Evolutionary conservation across 768 basidiomycete species (phyloP).

Genomic region (Candolleomyces eurysporus): DNA sequence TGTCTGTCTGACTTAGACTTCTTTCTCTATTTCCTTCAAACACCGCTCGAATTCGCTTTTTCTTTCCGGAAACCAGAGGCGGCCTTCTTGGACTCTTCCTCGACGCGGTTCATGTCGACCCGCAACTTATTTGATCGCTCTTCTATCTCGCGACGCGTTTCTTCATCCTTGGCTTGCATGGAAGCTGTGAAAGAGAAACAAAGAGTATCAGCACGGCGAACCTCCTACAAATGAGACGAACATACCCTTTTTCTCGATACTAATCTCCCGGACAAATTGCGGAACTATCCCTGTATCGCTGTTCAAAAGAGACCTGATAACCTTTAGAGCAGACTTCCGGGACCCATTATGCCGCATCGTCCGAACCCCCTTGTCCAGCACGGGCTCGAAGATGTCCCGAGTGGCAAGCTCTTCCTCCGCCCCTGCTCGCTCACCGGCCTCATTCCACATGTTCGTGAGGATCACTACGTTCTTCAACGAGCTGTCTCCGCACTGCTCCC

Average conservation of each 20-base stretch:
- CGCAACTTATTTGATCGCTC: conserved; percentile 39
- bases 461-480: conserved; percentile 46
- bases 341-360: conserved; percentile 40
- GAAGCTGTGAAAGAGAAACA: conserved; percentile 22
- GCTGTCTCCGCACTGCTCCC: conserved; percentile 43
- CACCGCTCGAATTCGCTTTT: background rate
- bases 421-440: conserved; percentile 31
- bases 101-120: conserved; percentile 40
- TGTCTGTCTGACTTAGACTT: background rate
- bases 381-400: conserved; percentile 39
- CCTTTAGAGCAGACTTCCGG: conserved; percentile 34
- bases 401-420: conserved; percentile 38
- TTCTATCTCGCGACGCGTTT: conserved; percentile 43
- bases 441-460: conserved; percentile 48
- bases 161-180: conserved; percentile 43
- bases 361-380: conserved; percentile 41
- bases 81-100: conserved; percentile 36
- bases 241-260: conserved; percentile 46
- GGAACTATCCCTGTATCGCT: conserved; percentile 38
- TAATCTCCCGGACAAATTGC: conserved; percentile 55
- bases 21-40: background rate
- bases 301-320: conserved; percentile 41
- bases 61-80: conserved; percentile 18
- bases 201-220: background rate
- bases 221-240: too few relatives aligned